A percentile compares a stretch with the other conserved stretches of the same genome.
These are phyloP conservation scores for Colletotrichum sp. DNA, from an alignment of 2,329 filamentous ascomycete genomes.

Conservation along the genomic window DNA sequence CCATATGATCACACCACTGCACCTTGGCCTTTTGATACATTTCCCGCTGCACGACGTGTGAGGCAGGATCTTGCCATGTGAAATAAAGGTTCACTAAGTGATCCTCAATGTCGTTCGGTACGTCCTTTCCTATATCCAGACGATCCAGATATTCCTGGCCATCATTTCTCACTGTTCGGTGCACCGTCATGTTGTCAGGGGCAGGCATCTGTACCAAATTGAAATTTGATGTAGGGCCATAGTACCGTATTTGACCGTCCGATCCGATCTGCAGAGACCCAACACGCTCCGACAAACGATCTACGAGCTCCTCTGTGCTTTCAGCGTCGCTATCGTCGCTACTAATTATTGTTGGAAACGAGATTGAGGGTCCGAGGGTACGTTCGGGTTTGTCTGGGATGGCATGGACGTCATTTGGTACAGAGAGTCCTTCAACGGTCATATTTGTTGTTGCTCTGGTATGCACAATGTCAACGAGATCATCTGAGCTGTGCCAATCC, in stretches of 20 bases:
- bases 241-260: constrained; percentile 24
- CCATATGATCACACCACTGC: not conserved
- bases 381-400: not conserved
- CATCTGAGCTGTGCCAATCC: not conserved
- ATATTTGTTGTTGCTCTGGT: not conserved
- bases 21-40: constrained; percentile 25
- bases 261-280: constrained; percentile 17
- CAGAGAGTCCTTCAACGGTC: not conserved
- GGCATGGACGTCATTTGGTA: not conserved
- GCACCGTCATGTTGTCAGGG: constrained; percentile 26
- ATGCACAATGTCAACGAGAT: not conserved
- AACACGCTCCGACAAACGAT: constrained; percentile 14
- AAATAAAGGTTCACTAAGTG: constrained; percentile 26
- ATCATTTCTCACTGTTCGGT: constrained; percentile 27
- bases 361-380: not conserved
- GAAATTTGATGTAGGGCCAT: constrained; percentile 25
- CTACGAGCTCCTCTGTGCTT: constrained; percentile 14
- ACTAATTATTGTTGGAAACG: not conserved
- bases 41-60: constrained; percentile 26
- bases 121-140: constrained; percentile 22
- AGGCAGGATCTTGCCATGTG: constrained; percentile 26
- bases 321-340: not conserved
- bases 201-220: constrained; percentile 7
- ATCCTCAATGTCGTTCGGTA: constrained; percentile 10
- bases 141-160: constrained; percentile 24